A percentile compares a stretch with the other conserved stretches of the same genome.
Evolutionary conservation across 306 rosid species (phyloP).

Genomic region (barrel medic (Medicago truncatula)): DNA sequence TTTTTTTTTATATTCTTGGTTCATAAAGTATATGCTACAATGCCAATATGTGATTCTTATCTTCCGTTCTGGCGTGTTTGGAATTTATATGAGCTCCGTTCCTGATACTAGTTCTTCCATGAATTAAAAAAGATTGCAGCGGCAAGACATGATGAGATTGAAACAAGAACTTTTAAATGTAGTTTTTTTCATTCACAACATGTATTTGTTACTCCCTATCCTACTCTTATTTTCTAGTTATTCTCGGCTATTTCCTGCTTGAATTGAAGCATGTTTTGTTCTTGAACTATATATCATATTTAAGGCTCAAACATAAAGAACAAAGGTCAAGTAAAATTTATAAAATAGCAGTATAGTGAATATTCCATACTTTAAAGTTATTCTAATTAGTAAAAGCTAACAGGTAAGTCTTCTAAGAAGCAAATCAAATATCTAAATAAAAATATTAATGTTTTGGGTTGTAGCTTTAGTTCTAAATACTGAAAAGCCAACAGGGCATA

Average conservation of each 20-base stretch:
- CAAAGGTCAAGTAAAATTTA: not conserved
- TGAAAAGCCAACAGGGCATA: not conserved
- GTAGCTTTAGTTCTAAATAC: slow-evolving; percentile 1
- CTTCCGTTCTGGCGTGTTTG: slow-evolving; percentile 5
- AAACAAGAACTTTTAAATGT: slow-evolving; percentile 2
- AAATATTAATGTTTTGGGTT: not conserved
- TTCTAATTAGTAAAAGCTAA: slow-evolving; percentile 22
- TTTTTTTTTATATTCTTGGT: slow-evolving; percentile 12
- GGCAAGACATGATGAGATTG: slow-evolving; percentile 9
- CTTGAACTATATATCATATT: slow-evolving; percentile 9
- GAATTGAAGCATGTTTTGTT: not conserved
- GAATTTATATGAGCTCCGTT: slow-evolving; percentile 10
- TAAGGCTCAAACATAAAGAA: slow-evolving; percentile 14
- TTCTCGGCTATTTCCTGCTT: not conserved
- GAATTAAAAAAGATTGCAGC: slow-evolving; percentile 29
- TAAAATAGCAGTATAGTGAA: too few species aligned
- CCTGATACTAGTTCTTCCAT: slow-evolving; percentile 6
- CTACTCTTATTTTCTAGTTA: slow-evolving; percentile 16
- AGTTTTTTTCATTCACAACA: not conserved
- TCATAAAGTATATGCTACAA: slow-evolving; percentile 16
- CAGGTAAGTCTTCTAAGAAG: not conserved
- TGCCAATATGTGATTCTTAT: slow-evolving; percentile 22
- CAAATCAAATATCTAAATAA: not conserved
- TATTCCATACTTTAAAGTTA: not conserved
- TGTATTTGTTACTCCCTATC: not conserved